phyloP scores from a whole-genome alignment of 1,284 basidiomycete genomes.

The Hemileia vastatrix region DNA sequence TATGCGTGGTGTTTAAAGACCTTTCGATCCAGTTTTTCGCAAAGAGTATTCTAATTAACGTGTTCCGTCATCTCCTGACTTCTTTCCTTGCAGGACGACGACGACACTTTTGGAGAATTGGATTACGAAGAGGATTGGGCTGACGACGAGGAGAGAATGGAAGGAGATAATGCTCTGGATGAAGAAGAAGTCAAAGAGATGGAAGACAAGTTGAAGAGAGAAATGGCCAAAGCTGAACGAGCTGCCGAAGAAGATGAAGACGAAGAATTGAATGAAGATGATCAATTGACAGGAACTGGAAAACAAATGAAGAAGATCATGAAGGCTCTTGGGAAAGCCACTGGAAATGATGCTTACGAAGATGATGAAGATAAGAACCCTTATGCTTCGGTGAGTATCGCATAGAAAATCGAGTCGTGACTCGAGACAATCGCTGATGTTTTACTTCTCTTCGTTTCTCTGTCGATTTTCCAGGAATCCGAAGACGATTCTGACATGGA shows the following conservation, averaged over 20 bases:
- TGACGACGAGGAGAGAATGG: slow-evolving; percentile 37
- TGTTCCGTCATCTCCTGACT: slow-evolving; percentile 12
- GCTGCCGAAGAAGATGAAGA: too few species aligned
- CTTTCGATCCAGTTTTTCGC: too few species aligned
- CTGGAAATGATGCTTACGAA: slow-evolving; percentile 37
- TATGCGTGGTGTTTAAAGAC: background rate
- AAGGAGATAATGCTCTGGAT: slow-evolving; percentile 31
- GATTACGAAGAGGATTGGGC: slow-evolving; percentile 42
- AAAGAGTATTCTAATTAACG: too few species aligned
- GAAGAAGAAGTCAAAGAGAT: slow-evolving; percentile 40
- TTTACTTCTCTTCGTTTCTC: background rate
- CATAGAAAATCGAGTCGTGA: slow-evolving; percentile 39
- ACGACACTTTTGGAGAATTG: slow-evolving; percentile 36
- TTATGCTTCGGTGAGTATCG: background rate
- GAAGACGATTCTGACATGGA: slow-evolving; percentile 39
- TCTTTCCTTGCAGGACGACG: slow-evolving; percentile 23
- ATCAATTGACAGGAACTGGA: slow-evolving; percentile 37
- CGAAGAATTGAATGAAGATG: slow-evolving; percentile 29
- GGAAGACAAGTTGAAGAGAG: slow-evolving; percentile 40
- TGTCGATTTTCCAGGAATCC: slow-evolving; percentile 13
- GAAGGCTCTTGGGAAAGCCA: slow-evolving; percentile 36
- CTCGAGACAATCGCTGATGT: slow-evolving; percentile 38
- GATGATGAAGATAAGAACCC: background rate
- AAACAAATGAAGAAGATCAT: slow-evolving; percentile 45
- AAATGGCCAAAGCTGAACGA: slow-evolving; percentile 42